Evolutionary conservation across 1,284 basidiomycete genomes (phyloP).

Genomic region (Phlebopus sp.): DNA sequence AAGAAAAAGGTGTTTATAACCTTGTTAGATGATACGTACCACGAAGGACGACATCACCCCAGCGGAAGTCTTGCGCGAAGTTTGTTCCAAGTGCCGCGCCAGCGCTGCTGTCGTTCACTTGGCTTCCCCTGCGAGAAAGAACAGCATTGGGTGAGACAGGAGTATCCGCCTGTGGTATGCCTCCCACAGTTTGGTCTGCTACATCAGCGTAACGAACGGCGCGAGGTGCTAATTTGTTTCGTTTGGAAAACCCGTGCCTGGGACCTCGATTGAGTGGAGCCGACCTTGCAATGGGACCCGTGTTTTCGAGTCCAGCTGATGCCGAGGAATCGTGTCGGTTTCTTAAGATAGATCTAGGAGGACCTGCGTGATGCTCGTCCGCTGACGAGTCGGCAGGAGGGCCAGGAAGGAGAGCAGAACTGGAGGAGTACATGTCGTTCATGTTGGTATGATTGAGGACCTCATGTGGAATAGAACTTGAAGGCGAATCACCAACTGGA

Average conservation of each 20-base stretch:
- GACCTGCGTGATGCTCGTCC: constrained; percentile 5
- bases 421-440: constrained; percentile 18
- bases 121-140: constrained; percentile 49
- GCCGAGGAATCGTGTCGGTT: constrained; percentile 6
- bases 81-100: constrained; percentile 43
- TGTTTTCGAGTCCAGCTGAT: constrained; percentile 8
- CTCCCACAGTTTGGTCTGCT: constrained; percentile 26
- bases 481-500: constrained; percentile 14
- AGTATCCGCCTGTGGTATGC: constrained; percentile 22
- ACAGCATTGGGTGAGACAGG: constrained; percentile 59
- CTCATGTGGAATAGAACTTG: constrained; percentile 16
- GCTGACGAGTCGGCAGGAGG: constrained; percentile 13
- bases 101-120: constrained; percentile 59
- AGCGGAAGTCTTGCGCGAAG: constrained; percentile 26
- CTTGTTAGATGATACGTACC: constrained; percentile 41
- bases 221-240: not conserved
- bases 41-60: constrained; percentile 56
- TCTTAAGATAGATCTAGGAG: constrained; percentile 28
- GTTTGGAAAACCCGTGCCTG: constrained; percentile 10
- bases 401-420: constrained; percentile 20
- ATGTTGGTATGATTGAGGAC: constrained; percentile 12
- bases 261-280: constrained; percentile 14
- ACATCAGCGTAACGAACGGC: not conserved
- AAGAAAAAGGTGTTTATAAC: constrained; percentile 8
- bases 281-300: constrained; percentile 12